Base-by-base conservation (phyloP, 2,329 filamentous ascomycete genomes). In the Cercospora sp. region DNA sequence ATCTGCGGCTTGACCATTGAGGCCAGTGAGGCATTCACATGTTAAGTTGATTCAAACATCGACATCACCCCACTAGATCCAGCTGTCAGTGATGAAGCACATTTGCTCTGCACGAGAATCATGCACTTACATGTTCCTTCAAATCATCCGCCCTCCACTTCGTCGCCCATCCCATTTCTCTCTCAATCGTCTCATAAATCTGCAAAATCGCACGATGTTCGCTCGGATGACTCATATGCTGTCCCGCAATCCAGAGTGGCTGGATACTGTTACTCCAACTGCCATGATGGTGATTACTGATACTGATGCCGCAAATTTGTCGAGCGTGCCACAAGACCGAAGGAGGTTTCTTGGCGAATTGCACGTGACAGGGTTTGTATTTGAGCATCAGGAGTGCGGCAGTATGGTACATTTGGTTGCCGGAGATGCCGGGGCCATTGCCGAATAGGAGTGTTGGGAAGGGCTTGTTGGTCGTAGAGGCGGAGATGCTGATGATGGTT, bases 351-450 rank as follows among this genome's bases (percentile, higher is more conserved):
- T 74, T 60, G 18, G 69, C 65, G 30, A 77, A 71, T 13, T 72
- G 72, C 1, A 75, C 60, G 23, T 72, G 72, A 4, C 70, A 72
- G 18, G 86, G 85, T 67, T 82, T 83, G 71, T 83, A 81, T 65
- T 83, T 83, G 18, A 87, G 79, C 65, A 87, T 75, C 0, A 87
- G 73, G 7, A 87, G 74, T 78, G 85, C 85, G 2, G 85, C 84
- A 0, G 85, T 85, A 70, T 87, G 86, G 71, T 86, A 87, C 2
- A 87, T 77, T 70, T 87, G 85, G 68, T 87, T 87, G 2, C 80
- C 80, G 2, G 83, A 79, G 3, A 80, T 74, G 0, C 80, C 82
- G 0, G 81, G 79, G 0, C 80, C 80, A 58, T 81, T 82, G 4
- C 81, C 81, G 70, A 83, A 85, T 0, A 86, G 74, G 18, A 86